These are phyloP conservation scores for Daphne laureola DNA, from an alignment of 441 rosid genomes.

Conservation along the genomic window DNA sequence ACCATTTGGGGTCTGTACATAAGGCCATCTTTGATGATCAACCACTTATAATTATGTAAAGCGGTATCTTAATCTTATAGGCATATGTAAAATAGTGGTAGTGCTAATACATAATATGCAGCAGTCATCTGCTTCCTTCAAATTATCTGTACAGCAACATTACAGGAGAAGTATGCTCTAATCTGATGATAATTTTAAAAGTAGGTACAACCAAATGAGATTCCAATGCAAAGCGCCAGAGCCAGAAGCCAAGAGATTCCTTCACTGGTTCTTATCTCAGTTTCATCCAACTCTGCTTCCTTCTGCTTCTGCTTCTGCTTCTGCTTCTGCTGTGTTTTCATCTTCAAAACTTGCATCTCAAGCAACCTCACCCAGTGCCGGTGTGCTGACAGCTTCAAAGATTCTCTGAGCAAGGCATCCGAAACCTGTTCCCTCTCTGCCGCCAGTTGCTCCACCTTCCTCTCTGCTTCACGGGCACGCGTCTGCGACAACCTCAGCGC, in stretches of 20 bases:
- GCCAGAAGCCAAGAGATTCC: slow-evolving; percentile 29
- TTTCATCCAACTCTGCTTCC: slow-evolving; percentile 7
- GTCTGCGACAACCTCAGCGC: slow-evolving; percentile 60
- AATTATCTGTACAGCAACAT: no score
- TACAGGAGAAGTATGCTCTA: no score
- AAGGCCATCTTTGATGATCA: slow-evolving; percentile 20
- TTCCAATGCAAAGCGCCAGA: slow-evolving; percentile 33
- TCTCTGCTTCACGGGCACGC: slow-evolving; percentile 64
- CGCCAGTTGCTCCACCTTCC: slow-evolving; percentile 27
- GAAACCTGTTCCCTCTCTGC: slow-evolving; percentile 33
- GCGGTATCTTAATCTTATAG: no score
- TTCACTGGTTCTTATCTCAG: background rate
- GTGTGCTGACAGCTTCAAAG: slow-evolving; percentile 33
- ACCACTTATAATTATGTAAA: background rate
- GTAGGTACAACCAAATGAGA: slow-evolving; percentile 31
- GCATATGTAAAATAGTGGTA: no score
- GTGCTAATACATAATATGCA: no score
- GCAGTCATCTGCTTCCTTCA: no score
- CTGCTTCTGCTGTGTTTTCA: slow-evolving; percentile 16
- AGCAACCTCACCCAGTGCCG: slow-evolving; percentile 45
- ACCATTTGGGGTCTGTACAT: slow-evolving; percentile 47
- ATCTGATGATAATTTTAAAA: background rate
- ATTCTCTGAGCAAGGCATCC: slow-evolving; percentile 30
- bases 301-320: slow-evolving; percentile 11
- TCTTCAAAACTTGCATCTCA: slow-evolving; percentile 31